Evolutionary conservation across 148 eudicot species (phyloP).

Genomic region (Fallopia convolvulus): DNA sequence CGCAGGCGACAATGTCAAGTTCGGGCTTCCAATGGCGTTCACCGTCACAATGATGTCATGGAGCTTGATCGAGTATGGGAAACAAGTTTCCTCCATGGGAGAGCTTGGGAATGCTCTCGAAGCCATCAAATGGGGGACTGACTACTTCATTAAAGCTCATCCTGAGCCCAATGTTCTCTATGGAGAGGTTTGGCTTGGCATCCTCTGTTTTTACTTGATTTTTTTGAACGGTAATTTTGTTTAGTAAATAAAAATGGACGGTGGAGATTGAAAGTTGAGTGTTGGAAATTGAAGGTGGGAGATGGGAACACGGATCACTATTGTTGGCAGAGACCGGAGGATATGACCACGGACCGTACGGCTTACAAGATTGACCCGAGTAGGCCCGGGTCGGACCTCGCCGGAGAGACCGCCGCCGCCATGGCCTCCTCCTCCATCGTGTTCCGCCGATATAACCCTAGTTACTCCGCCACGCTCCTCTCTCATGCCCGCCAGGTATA

Average conservation of each 20-base stretch:
- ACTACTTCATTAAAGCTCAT: conserved; percentile 89
- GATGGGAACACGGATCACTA: conserved; percentile 94
- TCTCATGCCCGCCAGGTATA: conserved; percentile 80
- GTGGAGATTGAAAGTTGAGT: background rate
- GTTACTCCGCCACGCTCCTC: conserved; percentile 62
- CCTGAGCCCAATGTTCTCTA: conserved; percentile 83
- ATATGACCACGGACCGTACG: conserved; percentile 78
- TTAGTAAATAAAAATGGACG: background rate
- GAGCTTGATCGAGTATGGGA: conserved; percentile 86
- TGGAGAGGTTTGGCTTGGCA: conserved; percentile 59
- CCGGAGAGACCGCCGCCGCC: conserved; percentile 91
- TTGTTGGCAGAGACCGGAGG: conserved; percentile 99
- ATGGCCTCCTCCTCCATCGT: conserved; percentile 89
- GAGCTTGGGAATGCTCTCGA: conserved; percentile 80
- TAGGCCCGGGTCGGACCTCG: conserved; percentile 87
- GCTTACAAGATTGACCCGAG: conserved; percentile 86
- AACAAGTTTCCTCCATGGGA: conserved; percentile 66
- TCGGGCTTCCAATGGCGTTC: conserved; percentile 98
- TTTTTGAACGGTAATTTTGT: background rate
- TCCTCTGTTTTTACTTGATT: background rate
- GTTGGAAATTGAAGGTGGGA: conserved; percentile 52
- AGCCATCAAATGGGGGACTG: conserved; percentile 97
- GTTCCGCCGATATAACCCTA: conserved; percentile 55
- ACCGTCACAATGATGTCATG: conserved; percentile 93
- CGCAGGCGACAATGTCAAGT: conserved; percentile 99